phyloP scores from a whole-genome alignment of 768 basidiomycete genomes.

The Leucosporidium yakuticum region DNA sequence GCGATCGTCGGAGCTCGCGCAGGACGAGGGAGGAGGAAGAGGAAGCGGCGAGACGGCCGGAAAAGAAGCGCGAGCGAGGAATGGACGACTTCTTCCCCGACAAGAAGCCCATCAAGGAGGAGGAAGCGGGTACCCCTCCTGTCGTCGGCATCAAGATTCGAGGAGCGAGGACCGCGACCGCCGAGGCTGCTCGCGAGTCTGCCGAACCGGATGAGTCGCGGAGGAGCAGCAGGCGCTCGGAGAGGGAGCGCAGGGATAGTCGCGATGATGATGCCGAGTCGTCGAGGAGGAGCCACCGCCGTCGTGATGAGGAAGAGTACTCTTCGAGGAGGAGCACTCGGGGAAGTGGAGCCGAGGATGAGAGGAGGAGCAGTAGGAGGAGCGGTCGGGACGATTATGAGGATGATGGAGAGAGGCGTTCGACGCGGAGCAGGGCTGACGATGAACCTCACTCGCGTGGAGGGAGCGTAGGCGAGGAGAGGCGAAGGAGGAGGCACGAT shows the following conservation, averaged over 20 bases:
- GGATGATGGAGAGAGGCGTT: not conserved
- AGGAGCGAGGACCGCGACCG: slow-evolving; percentile 4
- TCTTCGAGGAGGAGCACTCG: slow-evolving; percentile 4
- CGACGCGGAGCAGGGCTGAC: not conserved
- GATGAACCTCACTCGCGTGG: slow-evolving; percentile 1
- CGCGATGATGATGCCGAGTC: not conserved
- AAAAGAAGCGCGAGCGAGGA: not conserved
- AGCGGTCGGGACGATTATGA: not conserved
- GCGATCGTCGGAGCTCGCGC: slow-evolving; percentile 11
- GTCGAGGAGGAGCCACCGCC: not conserved
- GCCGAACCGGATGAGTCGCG: slow-evolving; percentile 7
- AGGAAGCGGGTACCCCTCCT: not conserved
- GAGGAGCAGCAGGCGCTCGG: slow-evolving; percentile 7
- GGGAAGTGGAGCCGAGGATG: not conserved
- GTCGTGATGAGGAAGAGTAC: slow-evolving; percentile 14
- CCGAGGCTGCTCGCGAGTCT: not conserved
- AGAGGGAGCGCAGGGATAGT: slow-evolving; percentile 1
- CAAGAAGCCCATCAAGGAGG: not conserved
- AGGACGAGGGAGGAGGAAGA: slow-evolving; percentile 6
- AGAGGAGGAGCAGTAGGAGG: not conserved
- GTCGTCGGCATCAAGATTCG: slow-evolving; percentile 16
- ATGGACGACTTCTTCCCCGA: slow-evolving; percentile 22
- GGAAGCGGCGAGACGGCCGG: slow-evolving; percentile 2
- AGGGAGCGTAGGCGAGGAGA: not conserved
- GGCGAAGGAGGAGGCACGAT: slow-evolving; percentile 13